These are phyloP conservation scores for Protea cynaroides DNA, from an alignment of 164 flowering plant genomes.

Conservation along the genomic window DNA sequence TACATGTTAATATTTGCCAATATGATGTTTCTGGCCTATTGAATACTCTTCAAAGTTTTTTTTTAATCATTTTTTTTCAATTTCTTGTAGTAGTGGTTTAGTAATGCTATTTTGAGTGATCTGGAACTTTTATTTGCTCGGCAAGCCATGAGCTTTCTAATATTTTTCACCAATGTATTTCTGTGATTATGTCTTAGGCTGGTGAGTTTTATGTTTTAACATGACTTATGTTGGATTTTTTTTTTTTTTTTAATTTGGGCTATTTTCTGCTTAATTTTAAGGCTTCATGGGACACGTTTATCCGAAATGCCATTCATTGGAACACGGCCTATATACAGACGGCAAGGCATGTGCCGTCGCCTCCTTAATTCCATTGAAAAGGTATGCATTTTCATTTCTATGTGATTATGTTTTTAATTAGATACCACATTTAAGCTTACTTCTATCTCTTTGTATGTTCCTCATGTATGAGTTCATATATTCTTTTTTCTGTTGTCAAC, in stretches of 20 bases:
- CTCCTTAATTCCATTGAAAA: slow-evolving; percentile 55
- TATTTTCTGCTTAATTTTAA: too few species aligned
- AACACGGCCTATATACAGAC: slow-evolving; percentile 57
- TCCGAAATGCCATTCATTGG: slow-evolving; percentile 92
- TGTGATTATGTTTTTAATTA: not conserved
- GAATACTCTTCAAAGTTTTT: not conserved
- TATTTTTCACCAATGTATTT: not conserved
- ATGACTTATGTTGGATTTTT: too few species aligned
- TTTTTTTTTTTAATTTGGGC: slow-evolving; percentile 7
- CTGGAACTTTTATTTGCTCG: too few species aligned
- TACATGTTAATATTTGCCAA: too few species aligned
- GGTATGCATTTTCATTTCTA: slow-evolving; percentile 25
- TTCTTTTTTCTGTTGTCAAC: too few species aligned
- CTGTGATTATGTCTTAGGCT: not conserved
- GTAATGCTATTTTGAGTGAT: not conserved
- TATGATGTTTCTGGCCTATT: not conserved
- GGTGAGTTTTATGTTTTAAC: not conserved
- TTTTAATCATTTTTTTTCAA: too few species aligned
- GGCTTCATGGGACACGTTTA: slow-evolving; percentile 54
- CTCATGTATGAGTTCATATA: too few species aligned
- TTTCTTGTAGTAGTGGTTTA: not conserved
- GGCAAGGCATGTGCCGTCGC: slow-evolving; percentile 77
- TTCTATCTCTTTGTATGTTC: too few species aligned
- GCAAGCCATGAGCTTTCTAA: too few species aligned
- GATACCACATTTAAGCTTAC: too few species aligned